phyloP scores from a whole-genome alignment of 163 green algal genomes.

The Botryococcus braunii region DNA sequence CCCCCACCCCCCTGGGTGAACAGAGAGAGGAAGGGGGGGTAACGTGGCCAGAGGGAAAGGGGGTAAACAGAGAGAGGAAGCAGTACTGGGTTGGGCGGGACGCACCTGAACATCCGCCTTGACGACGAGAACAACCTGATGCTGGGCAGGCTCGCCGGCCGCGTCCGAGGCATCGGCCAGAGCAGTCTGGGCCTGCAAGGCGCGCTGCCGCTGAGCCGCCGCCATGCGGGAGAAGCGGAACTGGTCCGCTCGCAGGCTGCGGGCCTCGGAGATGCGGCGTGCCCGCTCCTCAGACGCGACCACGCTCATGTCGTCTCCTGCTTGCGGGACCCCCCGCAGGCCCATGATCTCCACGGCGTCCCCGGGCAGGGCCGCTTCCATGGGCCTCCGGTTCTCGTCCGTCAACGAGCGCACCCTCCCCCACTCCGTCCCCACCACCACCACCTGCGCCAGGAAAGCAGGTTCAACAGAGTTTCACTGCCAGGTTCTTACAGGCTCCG shows the following conservation, averaged over 20 bases:
- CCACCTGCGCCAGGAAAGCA: constrained; percentile 41
- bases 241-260: constrained; percentile 32
- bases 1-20: too few species aligned
- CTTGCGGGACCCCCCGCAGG: constrained; percentile 62
- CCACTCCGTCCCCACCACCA: constrained; percentile 73
- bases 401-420: constrained; percentile 51
- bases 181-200: constrained; percentile 1
- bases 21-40: too few species aligned
- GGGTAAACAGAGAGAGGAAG: too few species aligned
- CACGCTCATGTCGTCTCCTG: constrained; percentile 66
- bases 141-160: background rate
- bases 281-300: constrained; percentile 44
- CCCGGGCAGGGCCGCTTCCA: constrained; percentile 32
- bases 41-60: too few species aligned
- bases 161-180: constrained; percentile 8
- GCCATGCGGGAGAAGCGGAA: constrained; percentile 17
- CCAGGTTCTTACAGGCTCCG: background rate
- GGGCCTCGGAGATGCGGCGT: constrained; percentile 40
- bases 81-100: too few species aligned
- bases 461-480: constrained; percentile 22
- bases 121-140: constrained; percentile 45
- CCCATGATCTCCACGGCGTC: constrained; percentile 61
- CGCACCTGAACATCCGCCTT: constrained; percentile 74
- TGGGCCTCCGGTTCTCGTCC: background rate
- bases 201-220: constrained; percentile 7